Conservation (phyloP, 306 rosid genomes). For the Leucaena leucocephala region DNA sequence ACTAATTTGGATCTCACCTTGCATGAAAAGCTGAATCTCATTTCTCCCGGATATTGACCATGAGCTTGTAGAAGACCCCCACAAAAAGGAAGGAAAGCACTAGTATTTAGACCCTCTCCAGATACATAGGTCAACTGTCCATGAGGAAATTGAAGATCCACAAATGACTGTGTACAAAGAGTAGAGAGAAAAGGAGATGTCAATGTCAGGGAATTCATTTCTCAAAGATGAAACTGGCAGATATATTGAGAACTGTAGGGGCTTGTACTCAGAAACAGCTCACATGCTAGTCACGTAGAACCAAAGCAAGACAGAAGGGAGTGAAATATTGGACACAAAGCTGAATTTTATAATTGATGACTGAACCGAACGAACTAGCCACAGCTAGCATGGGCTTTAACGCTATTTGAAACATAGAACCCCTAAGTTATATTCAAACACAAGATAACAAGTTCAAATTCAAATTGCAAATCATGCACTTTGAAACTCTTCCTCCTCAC, state of each 20-base stretch:
- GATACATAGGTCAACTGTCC: slow-evolving; percentile 94
- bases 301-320: neutral
- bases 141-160: slow-evolving; percentile 96
- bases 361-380: neutral
- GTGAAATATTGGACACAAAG: neutral
- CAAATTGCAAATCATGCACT: neutral
- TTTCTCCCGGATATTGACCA: slow-evolving; percentile 99
- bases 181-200: slow-evolving; percentile 11
- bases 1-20: slow-evolving; percentile 62
- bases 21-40: slow-evolving; percentile 96
- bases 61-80: slow-evolving; percentile 99
- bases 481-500: neutral
- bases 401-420: neutral
- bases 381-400: neutral
- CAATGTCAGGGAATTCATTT: slow-evolving; percentile 20
- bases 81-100: slow-evolving; percentile 82
- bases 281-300: neutral
- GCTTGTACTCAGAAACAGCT: slow-evolving; percentile 11
- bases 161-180: slow-evolving; percentile 70
- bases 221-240: slow-evolving; percentile 18
- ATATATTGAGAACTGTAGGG: neutral
- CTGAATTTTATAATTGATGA: neutral
- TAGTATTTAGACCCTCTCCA: slow-evolving; percentile 90
- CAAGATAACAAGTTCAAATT: neutral
- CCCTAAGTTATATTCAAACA: neutral